Conservation (phyloP, 306 rosid species). For the Canavalia gladiata region DNA sequence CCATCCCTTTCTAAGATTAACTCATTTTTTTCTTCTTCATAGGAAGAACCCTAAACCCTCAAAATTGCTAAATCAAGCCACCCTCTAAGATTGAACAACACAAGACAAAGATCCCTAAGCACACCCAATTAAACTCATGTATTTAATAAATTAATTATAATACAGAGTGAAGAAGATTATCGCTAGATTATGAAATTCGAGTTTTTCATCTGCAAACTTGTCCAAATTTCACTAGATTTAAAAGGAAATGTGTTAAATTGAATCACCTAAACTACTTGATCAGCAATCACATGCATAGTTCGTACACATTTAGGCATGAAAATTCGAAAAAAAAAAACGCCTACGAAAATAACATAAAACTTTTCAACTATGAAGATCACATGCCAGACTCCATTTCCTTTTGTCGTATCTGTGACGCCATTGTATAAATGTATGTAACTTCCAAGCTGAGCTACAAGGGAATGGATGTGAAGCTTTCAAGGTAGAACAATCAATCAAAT, state of each 20-base stretch:
- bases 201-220: conserved; percentile 10
- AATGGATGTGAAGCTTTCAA: conserved; percentile 28
- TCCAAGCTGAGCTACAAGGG: conserved; percentile 35
- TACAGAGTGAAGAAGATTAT: no score
- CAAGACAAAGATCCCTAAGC: no score
- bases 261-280: conserved; percentile 2
- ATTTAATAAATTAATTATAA: no score
- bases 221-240: conserved; percentile 25
- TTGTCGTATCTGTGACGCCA: conserved; percentile 24
- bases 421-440: conserved; percentile 19
- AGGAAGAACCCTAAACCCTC: background rate
- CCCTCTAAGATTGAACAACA: no score
- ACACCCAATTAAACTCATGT: no score
- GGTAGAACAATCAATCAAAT: no score
- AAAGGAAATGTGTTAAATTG: background rate
- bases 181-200: background rate
- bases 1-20: background rate
- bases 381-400: conserved; percentile 29
- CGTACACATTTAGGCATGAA: conserved; percentile 18
- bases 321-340: conserved; percentile 1
- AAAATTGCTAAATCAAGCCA: conserved; percentile 19
- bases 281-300: conserved; percentile 38
- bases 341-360: conserved; percentile 6
- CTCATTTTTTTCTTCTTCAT: background rate
- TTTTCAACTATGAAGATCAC: conserved; percentile 35